Conservation (phyloP, 805 yeast genomes). For the Starmerella apicola region DNA sequence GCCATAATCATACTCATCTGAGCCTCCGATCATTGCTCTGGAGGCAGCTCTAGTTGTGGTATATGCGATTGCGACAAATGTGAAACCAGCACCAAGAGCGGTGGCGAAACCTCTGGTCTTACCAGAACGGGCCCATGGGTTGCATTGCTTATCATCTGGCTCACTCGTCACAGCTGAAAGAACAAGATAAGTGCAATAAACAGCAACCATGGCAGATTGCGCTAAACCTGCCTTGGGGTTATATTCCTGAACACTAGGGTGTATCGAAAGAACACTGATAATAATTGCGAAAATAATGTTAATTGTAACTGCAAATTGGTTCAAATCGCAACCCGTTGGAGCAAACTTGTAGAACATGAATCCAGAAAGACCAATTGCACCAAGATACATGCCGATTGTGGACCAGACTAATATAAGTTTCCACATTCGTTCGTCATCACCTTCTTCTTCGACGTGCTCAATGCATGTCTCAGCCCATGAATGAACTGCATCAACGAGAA, state of each 20-base stretch:
- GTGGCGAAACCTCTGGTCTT: constrained; percentile 86
- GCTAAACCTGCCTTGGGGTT: constrained; percentile 95
- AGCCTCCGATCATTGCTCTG: constrained; percentile 39
- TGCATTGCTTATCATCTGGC: constrained; percentile 87
- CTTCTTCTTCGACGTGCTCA: constrained; percentile 72
- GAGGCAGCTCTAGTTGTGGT: constrained; percentile 92
- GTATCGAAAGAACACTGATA: constrained; percentile 59
- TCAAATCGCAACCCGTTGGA: constrained; percentile 70
- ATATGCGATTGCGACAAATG: constrained; percentile 89
- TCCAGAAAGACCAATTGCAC: constrained; percentile 57
- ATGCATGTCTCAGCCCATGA: constrained; percentile 97
- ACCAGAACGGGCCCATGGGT: constrained; percentile 76
- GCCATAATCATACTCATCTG: constrained; percentile 31
- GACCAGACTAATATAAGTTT: constrained; percentile 71
- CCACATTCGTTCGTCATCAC: constrained; percentile 55
- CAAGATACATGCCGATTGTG: constrained; percentile 71
- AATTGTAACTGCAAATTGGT: constrained; percentile 71
- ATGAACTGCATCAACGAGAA: constrained; percentile 93
- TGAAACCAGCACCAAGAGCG: constrained; percentile 81
- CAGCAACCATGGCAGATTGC: constrained; percentile 89
- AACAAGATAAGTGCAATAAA: constrained; percentile 82
- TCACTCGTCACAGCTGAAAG: constrained; percentile 91
- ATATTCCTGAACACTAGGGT: constrained; percentile 75
- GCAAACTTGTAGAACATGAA: constrained; percentile 78
- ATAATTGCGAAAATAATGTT: constrained; percentile 56